Evolutionary conservation across 768 basidiomycete genomes (phyloP), one percentile per base, ranked within the genome.

Genomic region (Obba rivulosa): DNA sequence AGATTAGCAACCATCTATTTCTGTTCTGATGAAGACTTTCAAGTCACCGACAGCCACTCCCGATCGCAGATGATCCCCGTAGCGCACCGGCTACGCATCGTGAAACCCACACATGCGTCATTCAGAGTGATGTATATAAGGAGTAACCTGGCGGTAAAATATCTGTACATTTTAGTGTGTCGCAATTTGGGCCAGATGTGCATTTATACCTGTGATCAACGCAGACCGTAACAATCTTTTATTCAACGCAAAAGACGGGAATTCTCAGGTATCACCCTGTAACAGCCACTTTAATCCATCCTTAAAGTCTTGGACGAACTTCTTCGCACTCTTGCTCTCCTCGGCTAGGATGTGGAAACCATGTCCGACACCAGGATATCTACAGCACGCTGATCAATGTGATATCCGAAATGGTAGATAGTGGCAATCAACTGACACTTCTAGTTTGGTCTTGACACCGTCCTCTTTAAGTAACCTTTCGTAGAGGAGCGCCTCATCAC

Each of bases 401-500:
- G 42, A 22, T 22, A 37, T 25, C 31, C 13, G 17, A n/a, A 1
- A 20, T 38, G 0, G 17, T 21, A 2, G 0, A 2, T 23, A 23
- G 20, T 21, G 1, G 28, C 21, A 17, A 24, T 9, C 7, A 13
- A 53, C 55, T 45, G 41, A 62, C 60, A 59, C 31, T 25, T 56
- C 55, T 18, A 63, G 20, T 40, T 52, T 61, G 8, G 57, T 59
- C 25, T 47, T 22, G 1, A 62, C 61, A 0, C 60, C 56, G 7
- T 47, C 48, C 34, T 63, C 58, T 9, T 54, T 47, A 11, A 65
- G 48, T 3, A 56, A 23, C 35, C 54, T 51, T 31, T 56, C 63
- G 43, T 63, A 66, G 3, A 63, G 39, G 14, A 61, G 23, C 2
- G 54, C 63, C 24, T 66, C 65, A 41, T 66, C 65, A 20, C 64